Conservation (phyloP, 495 filamentous ascomycete species). For the Penicillium coprophilum region DNA sequence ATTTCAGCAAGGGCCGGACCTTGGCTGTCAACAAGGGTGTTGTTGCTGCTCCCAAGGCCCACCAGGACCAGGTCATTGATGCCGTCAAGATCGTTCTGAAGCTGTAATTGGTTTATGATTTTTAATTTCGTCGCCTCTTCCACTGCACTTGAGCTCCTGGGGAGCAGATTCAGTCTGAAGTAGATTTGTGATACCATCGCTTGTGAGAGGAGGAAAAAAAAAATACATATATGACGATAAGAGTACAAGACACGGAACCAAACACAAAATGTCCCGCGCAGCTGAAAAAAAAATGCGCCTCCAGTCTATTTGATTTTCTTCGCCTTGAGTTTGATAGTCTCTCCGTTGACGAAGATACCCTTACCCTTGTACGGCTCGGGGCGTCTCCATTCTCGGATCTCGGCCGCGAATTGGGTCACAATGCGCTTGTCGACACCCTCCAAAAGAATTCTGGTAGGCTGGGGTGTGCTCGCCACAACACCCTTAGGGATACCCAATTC, state of each 20-base stretch:
- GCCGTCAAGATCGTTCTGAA: conserved; percentile 79
- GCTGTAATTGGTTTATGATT: conserved; percentile 36
- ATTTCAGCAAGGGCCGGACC: conserved; percentile 85
- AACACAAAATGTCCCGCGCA: conserved; percentile 28
- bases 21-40: conserved; percentile 88
- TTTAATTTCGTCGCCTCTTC: conserved; percentile 9
- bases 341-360: conserved; percentile 95
- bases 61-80: conserved; percentile 74
- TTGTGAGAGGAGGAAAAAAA: conserved; percentile 18
- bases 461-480: conserved; percentile 82
- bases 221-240: conserved; percentile 43
- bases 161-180: conserved; percentile 22
- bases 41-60: conserved; percentile 74
- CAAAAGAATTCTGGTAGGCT: conserved; percentile 89
- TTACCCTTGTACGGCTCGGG: conserved; percentile 99
- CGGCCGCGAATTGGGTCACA: conserved; percentile 86
- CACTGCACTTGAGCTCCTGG: conserved; percentile 12
- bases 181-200: conserved; percentile 32
- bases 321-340: conserved; percentile 95
- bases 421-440: conserved; percentile 83
- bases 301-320: conserved; percentile 90
- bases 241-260: conserved; percentile 37
- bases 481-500: conserved; percentile 81
- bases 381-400: conserved; percentile 80
- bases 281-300: conserved; percentile 21